A percentile compares a stretch with the other conserved stretches of the same genome.
Evolutionary conservation across 306 rosid genomes (phyloP).

Genomic region (Vigna nakashimae): DNA sequence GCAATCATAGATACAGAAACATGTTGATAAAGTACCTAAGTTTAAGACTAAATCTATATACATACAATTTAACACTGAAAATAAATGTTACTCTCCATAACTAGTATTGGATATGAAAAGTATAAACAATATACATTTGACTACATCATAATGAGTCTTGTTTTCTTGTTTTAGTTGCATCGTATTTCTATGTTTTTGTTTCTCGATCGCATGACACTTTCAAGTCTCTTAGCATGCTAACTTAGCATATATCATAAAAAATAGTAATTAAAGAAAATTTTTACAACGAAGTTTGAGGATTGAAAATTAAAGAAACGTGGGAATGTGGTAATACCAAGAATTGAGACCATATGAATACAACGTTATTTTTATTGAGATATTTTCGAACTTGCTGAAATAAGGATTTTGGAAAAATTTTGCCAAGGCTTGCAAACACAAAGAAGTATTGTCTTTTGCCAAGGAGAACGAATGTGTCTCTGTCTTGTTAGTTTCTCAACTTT

Average conservation of each 20-base stretch:
- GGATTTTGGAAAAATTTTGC: too few relatives aligned
- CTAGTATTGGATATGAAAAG: neutral
- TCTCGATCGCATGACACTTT: neutral
- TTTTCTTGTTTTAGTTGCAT: conserved; percentile 23
- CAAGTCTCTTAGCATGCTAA: conserved; percentile 29
- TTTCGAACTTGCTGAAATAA: too few relatives aligned
- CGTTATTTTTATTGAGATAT: too few relatives aligned
- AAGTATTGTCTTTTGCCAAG: too few relatives aligned
- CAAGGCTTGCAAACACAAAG: too few relatives aligned
- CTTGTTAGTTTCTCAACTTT: too few relatives aligned
- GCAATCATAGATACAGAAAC: neutral
- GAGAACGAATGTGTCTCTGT: too few relatives aligned
- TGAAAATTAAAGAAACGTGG: too few relatives aligned
- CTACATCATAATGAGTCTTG: neutral
- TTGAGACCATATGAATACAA: too few relatives aligned
- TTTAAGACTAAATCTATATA: neutral
- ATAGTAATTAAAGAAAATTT: too few relatives aligned
- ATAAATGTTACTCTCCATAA: neutral
- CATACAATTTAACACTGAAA: neutral
- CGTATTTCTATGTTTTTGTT: neutral
- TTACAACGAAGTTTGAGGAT: too few relatives aligned
- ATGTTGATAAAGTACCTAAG: neutral
- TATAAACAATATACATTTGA: neutral
- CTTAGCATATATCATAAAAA: conserved; percentile 31
- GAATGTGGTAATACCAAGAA: too few relatives aligned